Percentiles rank a stretch among this genome's conserved stretches.
Evolutionary conservation across 768 basidiomycete species (phyloP).

Genomic region (Psilocybe sp.): DNA sequence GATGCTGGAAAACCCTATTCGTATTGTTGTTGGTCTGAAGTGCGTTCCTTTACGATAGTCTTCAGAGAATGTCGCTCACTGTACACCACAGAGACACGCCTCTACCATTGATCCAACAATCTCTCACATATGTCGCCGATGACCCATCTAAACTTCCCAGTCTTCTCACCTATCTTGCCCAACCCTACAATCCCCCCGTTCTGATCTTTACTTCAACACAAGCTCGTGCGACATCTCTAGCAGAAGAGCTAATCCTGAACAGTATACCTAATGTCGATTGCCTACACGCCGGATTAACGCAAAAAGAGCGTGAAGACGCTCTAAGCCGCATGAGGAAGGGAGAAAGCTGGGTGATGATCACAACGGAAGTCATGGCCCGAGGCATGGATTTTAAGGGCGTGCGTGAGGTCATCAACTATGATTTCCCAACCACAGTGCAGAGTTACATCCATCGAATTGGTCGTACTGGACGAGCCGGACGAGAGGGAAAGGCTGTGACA

Average conservation of each 20-base stretch:
- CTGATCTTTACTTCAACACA: constrained; percentile 92
- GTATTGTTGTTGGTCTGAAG: constrained; percentile 97
- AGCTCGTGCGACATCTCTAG: constrained; percentile 74
- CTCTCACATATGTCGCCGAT: constrained; percentile 87
- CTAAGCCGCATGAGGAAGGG: constrained; percentile 84
- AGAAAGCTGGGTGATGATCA: constrained; percentile 92
- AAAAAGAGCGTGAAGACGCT: constrained; percentile 84
- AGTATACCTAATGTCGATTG: constrained; percentile 82
- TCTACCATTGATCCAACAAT: constrained; percentile 84
- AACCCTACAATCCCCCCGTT: constrained; percentile 86
- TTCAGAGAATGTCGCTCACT: not conserved
- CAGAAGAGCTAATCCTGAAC: constrained; percentile 79
- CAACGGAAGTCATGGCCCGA: constrained; percentile 96
- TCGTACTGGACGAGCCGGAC: constrained; percentile 92
- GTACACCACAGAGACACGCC: constrained; percentile 76
- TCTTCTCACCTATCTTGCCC: constrained; percentile 72
- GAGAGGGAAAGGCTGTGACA: constrained; percentile 90
- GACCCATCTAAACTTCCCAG: constrained; percentile 94
- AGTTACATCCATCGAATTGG: constrained; percentile 97
- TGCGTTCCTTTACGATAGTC: constrained; percentile 34
- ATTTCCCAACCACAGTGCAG: constrained; percentile 94
- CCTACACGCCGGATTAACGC: constrained; percentile 87
- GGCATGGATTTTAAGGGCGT: constrained; percentile 98
- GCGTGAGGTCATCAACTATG: constrained; percentile 92
- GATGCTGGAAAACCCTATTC: constrained; percentile 82